A percentile compares a stretch with the other conserved stretches of the same genome.
phyloP scores from a whole-genome alignment of 2,329 filamentous ascomycete genomes.

The Exophiala calicioides region DNA sequence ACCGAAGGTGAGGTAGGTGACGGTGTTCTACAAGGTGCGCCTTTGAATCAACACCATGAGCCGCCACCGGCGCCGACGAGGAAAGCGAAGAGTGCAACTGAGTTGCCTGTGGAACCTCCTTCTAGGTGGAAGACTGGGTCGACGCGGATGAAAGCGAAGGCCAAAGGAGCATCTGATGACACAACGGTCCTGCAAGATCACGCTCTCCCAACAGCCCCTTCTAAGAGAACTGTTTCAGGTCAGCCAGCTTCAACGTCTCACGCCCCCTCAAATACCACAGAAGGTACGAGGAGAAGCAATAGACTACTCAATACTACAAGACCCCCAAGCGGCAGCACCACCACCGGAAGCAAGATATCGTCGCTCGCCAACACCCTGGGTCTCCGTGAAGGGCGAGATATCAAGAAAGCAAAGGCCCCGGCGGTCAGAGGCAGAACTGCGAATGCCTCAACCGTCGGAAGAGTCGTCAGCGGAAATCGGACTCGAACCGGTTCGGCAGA shows the following conservation, averaged over 20 bases:
- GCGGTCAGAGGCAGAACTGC: conserved; percentile 66
- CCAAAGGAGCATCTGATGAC: conserved; percentile 43
- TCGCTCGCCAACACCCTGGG: conserved; percentile 60
- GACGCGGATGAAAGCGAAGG: conserved; percentile 44
- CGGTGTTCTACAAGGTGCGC: conserved; percentile 22
- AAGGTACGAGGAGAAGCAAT: conserved; percentile 64
- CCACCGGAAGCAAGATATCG: conserved; percentile 57
- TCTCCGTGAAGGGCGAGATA: conserved; percentile 65
- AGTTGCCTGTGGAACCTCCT: conserved; percentile 57
- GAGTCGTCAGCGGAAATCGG: conserved; percentile 86
- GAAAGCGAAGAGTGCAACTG: conserved; percentile 57
- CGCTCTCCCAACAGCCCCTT: conserved; percentile 47
- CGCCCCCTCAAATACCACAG: conserved; percentile 59
- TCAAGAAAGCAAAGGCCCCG: conserved; percentile 81
- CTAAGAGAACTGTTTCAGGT: conserved; percentile 88
- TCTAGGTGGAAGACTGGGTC: conserved; percentile 63
- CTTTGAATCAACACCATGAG: conserved; percentile 38
- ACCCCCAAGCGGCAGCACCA: conserved; percentile 50
- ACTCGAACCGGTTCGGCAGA: conserved; percentile 65
- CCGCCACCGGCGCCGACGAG: conserved; percentile 47
- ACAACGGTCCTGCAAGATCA: conserved; percentile 36
- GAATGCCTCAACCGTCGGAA: conserved; percentile 71
- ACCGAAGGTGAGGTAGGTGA: conserved; percentile 24
- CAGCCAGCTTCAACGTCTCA: conserved; percentile 58
- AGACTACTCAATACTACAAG: conserved; percentile 71